Conservation (phyloP, 2,329 filamentous ascomycete species). For the Claviceps africana region DNA sequence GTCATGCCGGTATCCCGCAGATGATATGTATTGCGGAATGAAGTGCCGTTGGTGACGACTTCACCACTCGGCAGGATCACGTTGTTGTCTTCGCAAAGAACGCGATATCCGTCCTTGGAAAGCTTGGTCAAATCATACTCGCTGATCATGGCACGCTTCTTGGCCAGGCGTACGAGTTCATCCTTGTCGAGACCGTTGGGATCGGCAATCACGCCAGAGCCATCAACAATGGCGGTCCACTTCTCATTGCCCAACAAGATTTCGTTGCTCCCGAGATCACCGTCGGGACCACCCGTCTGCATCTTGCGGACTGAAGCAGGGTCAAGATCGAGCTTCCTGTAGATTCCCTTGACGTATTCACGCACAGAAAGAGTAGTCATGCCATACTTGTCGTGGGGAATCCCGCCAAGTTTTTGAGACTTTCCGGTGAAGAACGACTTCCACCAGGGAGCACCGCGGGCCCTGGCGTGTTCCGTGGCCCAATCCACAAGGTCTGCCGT, state of each 20-base stretch:
- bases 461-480: conserved; percentile 90
- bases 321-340: conserved; percentile 87
- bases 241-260: conserved; percentile 93
- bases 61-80: conserved; percentile 80
- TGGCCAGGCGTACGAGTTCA: conserved; percentile 74
- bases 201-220: conserved; percentile 86
- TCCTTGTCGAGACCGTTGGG: conserved; percentile 74
- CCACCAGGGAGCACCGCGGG: conserved; percentile 90
- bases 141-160: conserved; percentile 75
- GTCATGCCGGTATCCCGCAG: conserved; percentile 63
- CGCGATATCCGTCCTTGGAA: conserved; percentile 75
- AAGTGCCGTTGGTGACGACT: conserved; percentile 74
- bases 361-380: conserved; percentile 97
- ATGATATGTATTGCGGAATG: conserved; percentile 97
- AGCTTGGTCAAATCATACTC: conserved; percentile 77
- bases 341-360: conserved; percentile 91
- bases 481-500: conserved; percentile 94
- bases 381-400: conserved; percentile 88
- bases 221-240: conserved; percentile 91
- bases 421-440: conserved; percentile 99
- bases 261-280: conserved; percentile 93
- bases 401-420: conserved; percentile 87
- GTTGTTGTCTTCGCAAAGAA: conserved; percentile 83
- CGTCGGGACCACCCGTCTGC: conserved; percentile 94
- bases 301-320: conserved; percentile 77